Evolutionary conservation across 1,139 yeast genomes (phyloP), one percentile per base, ranked within the genome.

Genomic region (Pichia sp.): DNA sequence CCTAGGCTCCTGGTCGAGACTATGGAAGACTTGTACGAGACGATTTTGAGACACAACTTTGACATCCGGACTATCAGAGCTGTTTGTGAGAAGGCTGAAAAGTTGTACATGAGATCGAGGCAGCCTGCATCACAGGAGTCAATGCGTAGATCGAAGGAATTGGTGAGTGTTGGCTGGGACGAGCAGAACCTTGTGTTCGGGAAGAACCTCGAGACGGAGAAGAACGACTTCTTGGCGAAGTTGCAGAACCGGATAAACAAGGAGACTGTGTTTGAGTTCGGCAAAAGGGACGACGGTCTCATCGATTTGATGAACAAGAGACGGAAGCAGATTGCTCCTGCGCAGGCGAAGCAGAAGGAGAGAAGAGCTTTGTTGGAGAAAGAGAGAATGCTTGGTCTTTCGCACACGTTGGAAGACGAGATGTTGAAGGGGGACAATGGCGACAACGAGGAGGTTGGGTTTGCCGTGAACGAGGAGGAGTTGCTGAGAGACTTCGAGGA

Each of bases 231-330:
- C 64, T 76, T 95, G 61, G 86, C 82, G 11, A 82, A 83, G 63
- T 75, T 95, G 57, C 80, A 81, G 54, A 80, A 88, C 62, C 77
- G 97, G 65, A 70, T 77, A 52, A 74, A 81, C 49, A 85, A 88
- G 65, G 98, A 93, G 67, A 95, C 99, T 0, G 97, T 95, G 8
- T 95, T 95, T 69, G 99, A 95, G 70, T 86, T 90, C 70, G 77
- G 79, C 56, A 81, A 83, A 62, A 80, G 79, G 53, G 92, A 86
- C 60, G 87, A 87, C 61, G 84, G 83, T 59, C 73, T 90, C 66
- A 87, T 89, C 42, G 85, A 85, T 53, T 77, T 93, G 65, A 93
- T 95, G 99, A 79, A 85, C 61, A 82, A 82, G 59, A 79, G 99
- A 75, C 79, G 99, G 70, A 77, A 77, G 59, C 97, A 92, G 67